Evolutionary conservation across 2,329 filamentous ascomycete genomes (phyloP), one percentile per base, ranked within the genome.

Genomic region (Penicillium concentricum): DNA sequence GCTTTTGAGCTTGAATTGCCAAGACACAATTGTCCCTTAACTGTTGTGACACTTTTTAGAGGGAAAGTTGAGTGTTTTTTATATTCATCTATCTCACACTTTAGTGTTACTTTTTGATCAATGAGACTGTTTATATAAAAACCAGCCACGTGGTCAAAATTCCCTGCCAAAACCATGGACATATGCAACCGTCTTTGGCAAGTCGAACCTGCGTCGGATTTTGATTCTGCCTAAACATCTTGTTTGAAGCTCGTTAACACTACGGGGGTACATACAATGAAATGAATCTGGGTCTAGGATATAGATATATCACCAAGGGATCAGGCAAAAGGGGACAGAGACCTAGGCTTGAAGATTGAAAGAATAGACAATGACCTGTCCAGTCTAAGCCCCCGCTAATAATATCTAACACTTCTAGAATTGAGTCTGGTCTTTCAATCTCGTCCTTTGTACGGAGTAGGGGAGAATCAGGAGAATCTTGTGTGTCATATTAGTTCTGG

Each of bases 1-100:
- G 35, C n/a, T 54, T 35, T 55, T 43, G 35, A 54, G 45, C 37
- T 50, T 50, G 35, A 41, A 15, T 39, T 55, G 52, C 52, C 52
- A 55, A 55, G 52, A 39, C 51, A 30, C 34, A 8, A 18, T 28
- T 6, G 28, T 34, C 20, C 12, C 44, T 46, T 15, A 24, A 35
- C 7, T 13, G 30, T 34, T 46, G 5, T 24, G 30, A 16, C 9
- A 13, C 2, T 7, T 46, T 34, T 34, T 35, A 22, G 5, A 10
- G 9, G 9, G 7, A n/a, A 32, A 35, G 34, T n/a, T 24, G 30
- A 5, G 8, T 5, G 24, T 34, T 16, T 16, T 30, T 22, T 24
- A 12, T 12, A 13, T 34, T 35, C 16, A 52, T 16, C 10, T 37
- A 30, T 24, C 10, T 22, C 4, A 5, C 24, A 48, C 2, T 5